phyloP scores from a whole-genome alignment of 106 monocot genomes.

The Allium sativum region DNA sequence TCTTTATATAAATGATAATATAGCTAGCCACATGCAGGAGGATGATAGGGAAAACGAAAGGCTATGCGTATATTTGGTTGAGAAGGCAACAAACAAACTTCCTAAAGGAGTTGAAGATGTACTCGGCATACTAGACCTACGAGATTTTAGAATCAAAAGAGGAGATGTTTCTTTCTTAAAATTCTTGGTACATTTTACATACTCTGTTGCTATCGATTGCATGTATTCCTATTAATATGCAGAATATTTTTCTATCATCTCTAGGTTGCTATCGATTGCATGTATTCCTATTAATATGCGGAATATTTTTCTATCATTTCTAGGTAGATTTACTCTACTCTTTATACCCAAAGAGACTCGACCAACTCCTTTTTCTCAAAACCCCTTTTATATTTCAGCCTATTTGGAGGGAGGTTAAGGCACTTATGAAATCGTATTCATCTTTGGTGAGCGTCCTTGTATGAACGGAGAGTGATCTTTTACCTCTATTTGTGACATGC shows the following conservation, averaged over 20 bases:
- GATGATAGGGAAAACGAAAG: conserved; percentile 58
- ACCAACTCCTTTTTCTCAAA: conserved; percentile 77
- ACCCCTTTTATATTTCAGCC: conserved; percentile 91
- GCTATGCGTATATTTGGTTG: conserved; percentile 74
- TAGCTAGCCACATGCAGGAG: conserved; percentile 54
- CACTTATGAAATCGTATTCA: conserved; percentile 73
- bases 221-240: too few species aligned
- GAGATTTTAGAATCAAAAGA: conserved; percentile 55
- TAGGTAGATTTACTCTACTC: conserved; percentile 92
- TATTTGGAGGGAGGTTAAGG: conserved; percentile 74
- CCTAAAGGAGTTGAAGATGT: conserved; percentile 60
- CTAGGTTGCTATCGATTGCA: conserved; percentile 31
- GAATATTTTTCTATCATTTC: background rate
- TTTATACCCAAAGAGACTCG: conserved; percentile 85
- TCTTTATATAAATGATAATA: conserved; percentile 16
- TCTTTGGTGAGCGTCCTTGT: conserved; percentile 41
- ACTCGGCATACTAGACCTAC: conserved; percentile 72
- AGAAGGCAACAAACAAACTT: conserved; percentile 74
- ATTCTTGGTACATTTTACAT: conserved; percentile 49
- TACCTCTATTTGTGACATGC: background rate
- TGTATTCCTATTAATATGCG: too few species aligned
- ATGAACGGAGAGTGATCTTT: too few species aligned
- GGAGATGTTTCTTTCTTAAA: conserved; percentile 64
- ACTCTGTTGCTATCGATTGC: too few species aligned
- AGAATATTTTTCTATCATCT: background rate